Conservation (phyloP, 768 basidiomycete genomes). For the Polyporus arcularius region DNA sequence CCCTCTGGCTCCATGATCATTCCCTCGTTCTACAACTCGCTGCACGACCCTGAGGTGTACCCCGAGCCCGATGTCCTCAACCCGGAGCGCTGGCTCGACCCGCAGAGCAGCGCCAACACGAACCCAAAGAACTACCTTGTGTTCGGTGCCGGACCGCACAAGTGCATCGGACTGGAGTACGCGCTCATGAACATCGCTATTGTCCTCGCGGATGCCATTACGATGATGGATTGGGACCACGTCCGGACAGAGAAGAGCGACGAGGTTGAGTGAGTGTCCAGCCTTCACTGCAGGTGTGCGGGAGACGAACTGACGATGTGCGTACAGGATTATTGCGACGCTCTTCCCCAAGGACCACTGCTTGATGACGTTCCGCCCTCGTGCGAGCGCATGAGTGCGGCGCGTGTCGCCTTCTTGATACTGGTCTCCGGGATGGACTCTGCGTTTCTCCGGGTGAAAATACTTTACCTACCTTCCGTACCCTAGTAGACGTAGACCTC, state of each 20-base stretch:
- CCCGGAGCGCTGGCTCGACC: constrained; percentile 94
- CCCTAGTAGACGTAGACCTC: constrained; percentile 19
- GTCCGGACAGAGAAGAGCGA: constrained; percentile 76
- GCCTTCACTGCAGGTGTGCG: not conserved
- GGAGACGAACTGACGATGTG: not conserved
- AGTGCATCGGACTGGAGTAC: constrained; percentile 92
- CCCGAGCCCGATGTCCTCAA: constrained; percentile 79
- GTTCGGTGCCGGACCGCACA: constrained; percentile 92
- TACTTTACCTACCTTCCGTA: constrained; percentile 1
- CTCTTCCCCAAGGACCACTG: constrained; percentile 96
- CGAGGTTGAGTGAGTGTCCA: constrained; percentile 72
- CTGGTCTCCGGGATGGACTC: not conserved
- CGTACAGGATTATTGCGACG: constrained; percentile 84
- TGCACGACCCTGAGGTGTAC: constrained; percentile 88
- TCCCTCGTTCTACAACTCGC: constrained; percentile 88
- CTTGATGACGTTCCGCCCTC: constrained; percentile 73
- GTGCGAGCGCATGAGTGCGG: constrained; percentile 29
- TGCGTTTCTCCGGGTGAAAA: constrained; percentile 8
- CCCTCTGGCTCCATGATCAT: constrained; percentile 93
- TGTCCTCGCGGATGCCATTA: constrained; percentile 79
- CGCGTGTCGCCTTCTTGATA: not conserved
- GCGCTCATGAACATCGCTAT: constrained; percentile 89
- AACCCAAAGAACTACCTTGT: constrained; percentile 96
- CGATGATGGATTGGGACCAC: constrained; percentile 86
- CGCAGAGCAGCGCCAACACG: constrained; percentile 70